Evolutionary conservation across 1,284 basidiomycete species (phyloP), one percentile per base, ranked within the genome.

Genomic region (Boletellus deceptivus): DNA sequence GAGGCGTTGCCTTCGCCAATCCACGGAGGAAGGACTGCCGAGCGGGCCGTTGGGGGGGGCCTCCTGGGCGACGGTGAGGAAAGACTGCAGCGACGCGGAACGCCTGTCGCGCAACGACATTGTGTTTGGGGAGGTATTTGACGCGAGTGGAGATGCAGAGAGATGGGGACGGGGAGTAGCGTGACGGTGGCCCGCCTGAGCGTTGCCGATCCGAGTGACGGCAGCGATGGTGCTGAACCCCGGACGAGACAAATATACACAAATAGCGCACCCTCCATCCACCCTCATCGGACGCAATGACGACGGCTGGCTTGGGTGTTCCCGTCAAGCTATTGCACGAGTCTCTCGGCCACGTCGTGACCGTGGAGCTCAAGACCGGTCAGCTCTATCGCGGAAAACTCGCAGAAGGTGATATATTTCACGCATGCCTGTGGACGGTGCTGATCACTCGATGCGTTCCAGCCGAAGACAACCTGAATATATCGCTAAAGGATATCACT

Each of bases 381-480:
- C 89, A 97, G 71, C 83, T 97, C 52, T 99, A 99, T 74, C 82
- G 97, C 54, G 97, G 97, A 62, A 98, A 98, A 73, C 82, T 99
- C 44, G 92, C 93, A 43, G 97, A 99, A 79, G 94, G 94, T 59
- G 2, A 44, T 42, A n/a, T 72, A 62, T 50, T 44, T 50, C 46
- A 43, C 31, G 48, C 11, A 9, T 39, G 34, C 50, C 44, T 42
- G 40, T 41, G 20, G 52, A 55, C 62, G 20, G 53, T 41, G 42
- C 55, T 59, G 61, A 69, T 61, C 55, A 45, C 51, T 44, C 55
- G 52, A 48, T 45, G 47, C 39, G 10, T 11, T 59, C 46, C 72
- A 99, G 97, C 97, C 59, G 97, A 99, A 74, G 97, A 99, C 70
- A 98, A 96, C 67, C 78, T 99, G 46, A 99, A 99, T 75, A 94